A percentile compares a stretch with the other conserved stretches of the same genome.
phyloP scores from a whole-genome alignment of 129 eudicot genomes.

The Logfia minima region DNA sequence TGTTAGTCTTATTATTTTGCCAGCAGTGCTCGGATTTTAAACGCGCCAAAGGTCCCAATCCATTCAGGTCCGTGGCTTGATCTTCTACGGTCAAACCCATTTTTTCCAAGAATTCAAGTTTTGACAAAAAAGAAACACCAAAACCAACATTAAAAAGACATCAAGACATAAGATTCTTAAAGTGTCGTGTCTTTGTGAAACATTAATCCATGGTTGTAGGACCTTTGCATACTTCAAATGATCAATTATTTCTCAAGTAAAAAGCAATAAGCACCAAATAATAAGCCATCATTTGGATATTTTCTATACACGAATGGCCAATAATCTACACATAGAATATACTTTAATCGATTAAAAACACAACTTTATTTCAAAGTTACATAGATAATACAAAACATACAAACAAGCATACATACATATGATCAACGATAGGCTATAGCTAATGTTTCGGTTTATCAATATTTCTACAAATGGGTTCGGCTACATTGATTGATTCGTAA shows the following conservation, averaged over 20 bases:
- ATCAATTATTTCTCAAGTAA: conserved; percentile 21
- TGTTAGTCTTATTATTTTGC: too few species aligned
- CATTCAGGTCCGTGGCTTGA: too few species aligned
- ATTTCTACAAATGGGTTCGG: conserved; percentile 36
- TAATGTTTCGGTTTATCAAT: conserved; percentile 35
- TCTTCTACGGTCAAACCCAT: not conserved
- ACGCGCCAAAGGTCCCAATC: too few species aligned
- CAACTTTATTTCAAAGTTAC: conserved; percentile 26
- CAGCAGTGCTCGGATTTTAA: too few species aligned
- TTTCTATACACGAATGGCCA: conserved; percentile 30
- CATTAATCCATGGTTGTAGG: conserved; percentile 36
- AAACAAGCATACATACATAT: conserved; percentile 17
- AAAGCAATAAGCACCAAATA: conserved; percentile 30
- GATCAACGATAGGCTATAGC: not conserved
- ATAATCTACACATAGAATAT: not conserved
- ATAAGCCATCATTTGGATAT: conserved; percentile 31
- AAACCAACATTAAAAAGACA: conserved; percentile 23
- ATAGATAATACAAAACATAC: not conserved
- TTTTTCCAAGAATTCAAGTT: not conserved
- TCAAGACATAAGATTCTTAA: conserved; percentile 22
- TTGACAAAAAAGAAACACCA: not conserved
- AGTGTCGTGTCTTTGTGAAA: conserved; percentile 31
- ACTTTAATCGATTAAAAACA: conserved; percentile 8
- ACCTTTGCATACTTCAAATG: conserved; percentile 22
- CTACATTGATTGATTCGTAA: conserved; percentile 47